Percentiles rank a stretch among this genome's conserved stretches.
phyloP scores from a whole-genome alignment of 305 asterid species.

The Lippia alba region DNA sequence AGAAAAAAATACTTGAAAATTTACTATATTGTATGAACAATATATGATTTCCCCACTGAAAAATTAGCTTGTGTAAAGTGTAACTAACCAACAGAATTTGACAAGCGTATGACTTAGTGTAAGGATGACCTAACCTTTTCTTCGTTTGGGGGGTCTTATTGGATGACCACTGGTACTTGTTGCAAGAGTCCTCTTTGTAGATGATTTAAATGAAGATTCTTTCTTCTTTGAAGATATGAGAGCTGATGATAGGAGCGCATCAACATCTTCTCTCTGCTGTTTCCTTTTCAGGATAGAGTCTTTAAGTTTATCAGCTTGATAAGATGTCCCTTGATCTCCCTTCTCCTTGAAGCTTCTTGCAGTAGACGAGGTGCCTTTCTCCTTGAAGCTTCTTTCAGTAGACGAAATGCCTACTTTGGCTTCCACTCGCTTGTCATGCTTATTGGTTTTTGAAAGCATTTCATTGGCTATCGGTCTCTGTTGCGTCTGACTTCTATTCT shows the following conservation, averaged over 20 bases:
- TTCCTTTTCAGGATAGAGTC: slow-evolving; percentile 64
- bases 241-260: slow-evolving; percentile 92
- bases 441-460: slow-evolving; percentile 38
- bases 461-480: slow-evolving; percentile 40
- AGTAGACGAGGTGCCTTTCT: slow-evolving; percentile 44
- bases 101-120: slow-evolving; percentile 19
- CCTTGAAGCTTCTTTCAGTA: slow-evolving; percentile 48
- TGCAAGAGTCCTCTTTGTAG: slow-evolving; percentile 53
- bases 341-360: slow-evolving; percentile 47
- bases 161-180: slow-evolving; percentile 39
- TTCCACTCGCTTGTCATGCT: slow-evolving; percentile 43
- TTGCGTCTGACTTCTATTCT: slow-evolving; percentile 46
- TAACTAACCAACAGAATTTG: slow-evolving; percentile 6
- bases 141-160: slow-evolving; percentile 59
- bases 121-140: slow-evolving; percentile 49
- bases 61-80: slow-evolving; percentile 14
- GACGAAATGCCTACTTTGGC: slow-evolving; percentile 36
- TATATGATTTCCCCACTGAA: slow-evolving; percentile 10
- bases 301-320: slow-evolving; percentile 47
- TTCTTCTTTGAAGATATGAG: slow-evolving; percentile 88
- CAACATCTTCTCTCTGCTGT: slow-evolving; percentile 92
- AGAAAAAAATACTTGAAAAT: neutral
- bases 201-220: slow-evolving; percentile 54
- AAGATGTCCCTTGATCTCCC: slow-evolving; percentile 49
- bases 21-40: slow-evolving; percentile 7